phyloP scores from a whole-genome alignment of 2,329 filamentous ascomycete genomes.

The Fusarium liriodendri region DNA sequence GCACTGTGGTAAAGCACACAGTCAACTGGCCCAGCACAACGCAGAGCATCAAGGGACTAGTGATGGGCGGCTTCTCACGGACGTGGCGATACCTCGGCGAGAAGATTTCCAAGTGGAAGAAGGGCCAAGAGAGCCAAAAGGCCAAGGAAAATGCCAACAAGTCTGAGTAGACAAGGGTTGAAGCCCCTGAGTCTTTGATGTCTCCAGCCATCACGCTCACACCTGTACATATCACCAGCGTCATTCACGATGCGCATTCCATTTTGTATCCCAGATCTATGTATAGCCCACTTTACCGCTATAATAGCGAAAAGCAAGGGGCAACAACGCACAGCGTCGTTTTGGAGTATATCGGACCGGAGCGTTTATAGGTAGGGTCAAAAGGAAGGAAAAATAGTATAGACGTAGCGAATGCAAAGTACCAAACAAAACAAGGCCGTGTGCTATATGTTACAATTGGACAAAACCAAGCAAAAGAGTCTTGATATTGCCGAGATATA shows the following conservation, averaged over 20 bases:
- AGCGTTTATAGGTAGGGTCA: slow-evolving; percentile 1
- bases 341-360: slow-evolving; percentile 25
- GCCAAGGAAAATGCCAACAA: slow-evolving; percentile 33
- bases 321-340: neutral
- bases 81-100: slow-evolving; percentile 83
- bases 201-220: neutral
- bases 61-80: slow-evolving; percentile 80
- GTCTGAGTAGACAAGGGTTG: slow-evolving; percentile 18
- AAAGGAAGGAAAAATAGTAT: slow-evolving; percentile 7
- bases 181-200: neutral
- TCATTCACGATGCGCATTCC: neutral
- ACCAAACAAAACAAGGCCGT: neutral
- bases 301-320: neutral
- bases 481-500: slow-evolving; percentile 16
- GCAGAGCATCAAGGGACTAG: slow-evolving; percentile 84
- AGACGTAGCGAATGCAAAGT: slow-evolving; percentile 23
- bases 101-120: slow-evolving; percentile 77
- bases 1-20: slow-evolving; percentile 84
- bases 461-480: neutral
- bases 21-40: slow-evolving; percentile 92
- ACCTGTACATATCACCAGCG: slow-evolving; percentile 5
- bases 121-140: slow-evolving; percentile 52
- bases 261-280: slow-evolving; percentile 1
- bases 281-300: neutral
- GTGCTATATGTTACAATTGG: neutral